Base-by-base conservation (phyloP, 2,329 filamentous ascomycete species). In the Alternaria novae-zelandiae region DNA sequence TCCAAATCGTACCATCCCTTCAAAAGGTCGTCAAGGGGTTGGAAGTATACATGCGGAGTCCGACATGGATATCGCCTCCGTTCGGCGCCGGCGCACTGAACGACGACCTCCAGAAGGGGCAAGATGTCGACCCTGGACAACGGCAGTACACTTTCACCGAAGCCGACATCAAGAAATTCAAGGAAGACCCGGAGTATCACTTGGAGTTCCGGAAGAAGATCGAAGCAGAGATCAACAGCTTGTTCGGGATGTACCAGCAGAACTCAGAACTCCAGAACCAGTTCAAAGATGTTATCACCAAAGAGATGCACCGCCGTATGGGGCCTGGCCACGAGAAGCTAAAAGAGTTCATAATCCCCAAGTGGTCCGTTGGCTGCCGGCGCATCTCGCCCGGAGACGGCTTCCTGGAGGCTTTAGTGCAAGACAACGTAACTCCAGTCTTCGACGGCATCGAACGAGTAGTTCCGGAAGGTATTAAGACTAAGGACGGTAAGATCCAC, bases 111-210 rank as follows among this genome's bases (percentile, higher is more conserved):
- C 73, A 78, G 57, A 78, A 78, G 51, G 74, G 72, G 3, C 61
- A 82, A 57, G 73, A 78, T 47, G 77, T 80, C 41, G 77, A 81
- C 20, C 82, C 82, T 41, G 75, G 77, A 12, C 75, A 81, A 61
- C 77, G 80, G 0, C 83, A 83, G 69, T 79, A 82, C 69, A 77
- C 73, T 57, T 83, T 81, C 70, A 82, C 80, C 62, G 75, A 85
- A 3, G 86, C 89, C 12, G 84, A 89, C 54, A 83, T 84, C 13
- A 82, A 87, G n/a, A 82, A 83, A 0, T 91, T 91, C 74, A 70
- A 69, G 3, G 81, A 86, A 47, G 83, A 92, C 67, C 87, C 90
- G 0, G 81, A 87, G 4, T 83, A 83, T 53, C 77, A 83, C 28
- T 78, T 91, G 17, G 79, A 82, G 61, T 84, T 84, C 66, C 80